A percentile compares a stretch with the other conserved stretches of the same genome.
phyloP scores from a whole-genome alignment of 495 filamentous ascomycete species.

The Xylaria longipes region DNA sequence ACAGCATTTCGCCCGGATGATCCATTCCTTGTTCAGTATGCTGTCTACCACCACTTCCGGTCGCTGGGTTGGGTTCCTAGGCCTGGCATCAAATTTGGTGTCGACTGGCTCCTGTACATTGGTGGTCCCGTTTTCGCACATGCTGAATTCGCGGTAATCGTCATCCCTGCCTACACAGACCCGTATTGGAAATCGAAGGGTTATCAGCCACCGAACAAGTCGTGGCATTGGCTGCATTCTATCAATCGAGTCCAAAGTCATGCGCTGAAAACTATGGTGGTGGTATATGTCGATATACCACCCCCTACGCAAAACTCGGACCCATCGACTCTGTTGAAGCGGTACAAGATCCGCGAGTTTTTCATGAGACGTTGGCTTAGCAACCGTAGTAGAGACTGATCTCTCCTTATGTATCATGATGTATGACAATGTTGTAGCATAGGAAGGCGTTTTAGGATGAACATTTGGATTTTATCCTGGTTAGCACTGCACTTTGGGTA shows the following conservation, averaged over 20 bases:
- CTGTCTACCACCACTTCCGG: conserved; percentile 94
- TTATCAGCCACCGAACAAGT: conserved; percentile 53
- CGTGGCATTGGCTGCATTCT: conserved; percentile 93
- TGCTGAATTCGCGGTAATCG: conserved; percentile 86
- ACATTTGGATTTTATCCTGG: neutral
- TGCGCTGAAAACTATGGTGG: conserved; percentile 84
- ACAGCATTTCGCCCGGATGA: conserved; percentile 67
- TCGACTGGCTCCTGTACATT: conserved; percentile 92
- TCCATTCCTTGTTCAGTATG: conserved; percentile 84
- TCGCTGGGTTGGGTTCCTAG: conserved; percentile 97
- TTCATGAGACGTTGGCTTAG: conserved; percentile 80
- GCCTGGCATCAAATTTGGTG: conserved; percentile 91
- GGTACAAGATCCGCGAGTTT: conserved; percentile 84
- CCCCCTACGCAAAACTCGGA: conserved; percentile 61
- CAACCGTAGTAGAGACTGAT: conserved; percentile 65
- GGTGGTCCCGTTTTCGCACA: conserved; percentile 95
- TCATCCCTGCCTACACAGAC: conserved; percentile 82
- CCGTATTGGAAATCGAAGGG: conserved; percentile 70
- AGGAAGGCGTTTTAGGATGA: neutral
- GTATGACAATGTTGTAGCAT: conserved; percentile 8
- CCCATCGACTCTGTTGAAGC: conserved; percentile 63
- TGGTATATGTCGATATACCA: conserved; percentile 92
- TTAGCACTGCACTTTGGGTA: neutral
- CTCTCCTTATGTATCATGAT: neutral
- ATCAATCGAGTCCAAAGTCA: conserved; percentile 90